phyloP scores from a whole-genome alignment of 192 early-diverging fungal genomes.

The Lobulomyces angularis region DNA sequence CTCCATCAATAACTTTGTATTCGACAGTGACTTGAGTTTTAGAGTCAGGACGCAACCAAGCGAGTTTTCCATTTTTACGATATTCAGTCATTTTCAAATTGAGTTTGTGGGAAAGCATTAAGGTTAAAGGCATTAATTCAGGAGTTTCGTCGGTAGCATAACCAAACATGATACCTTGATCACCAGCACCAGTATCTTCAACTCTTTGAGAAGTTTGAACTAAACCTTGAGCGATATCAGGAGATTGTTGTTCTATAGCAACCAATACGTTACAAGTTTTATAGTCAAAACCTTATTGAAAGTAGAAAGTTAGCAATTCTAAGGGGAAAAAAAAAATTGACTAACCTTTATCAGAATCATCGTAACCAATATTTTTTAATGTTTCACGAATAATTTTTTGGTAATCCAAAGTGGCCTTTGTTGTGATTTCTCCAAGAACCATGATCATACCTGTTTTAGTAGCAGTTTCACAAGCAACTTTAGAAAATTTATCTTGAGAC shows the following conservation, averaged over 20 bases:
- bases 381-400: conserved; percentile 99
- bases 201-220: conserved; percentile 81
- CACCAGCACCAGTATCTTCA: conserved; percentile 97
- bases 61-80: conserved; percentile 78
- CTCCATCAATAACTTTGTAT: conserved; percentile 91
- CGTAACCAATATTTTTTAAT: conserved; percentile 98
- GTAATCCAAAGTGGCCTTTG: conserved; percentile 95
- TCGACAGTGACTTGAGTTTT: conserved; percentile 99
- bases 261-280: conserved; percentile 99
- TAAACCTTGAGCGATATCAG: conserved; percentile 96
- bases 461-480: conserved; percentile 99
- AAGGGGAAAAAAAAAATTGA: not conserved
- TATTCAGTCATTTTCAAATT: conserved; percentile 92
- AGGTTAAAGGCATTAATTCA: conserved; percentile 96
- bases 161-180: conserved; percentile 76
- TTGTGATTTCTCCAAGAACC: conserved; percentile 99
- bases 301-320: conserved; percentile 3
- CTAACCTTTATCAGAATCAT: conserved; percentile 85
- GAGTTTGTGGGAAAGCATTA: conserved; percentile 91
- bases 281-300: conserved; percentile 82
- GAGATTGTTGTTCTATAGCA: conserved; percentile 99
- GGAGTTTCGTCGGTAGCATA: conserved; percentile 99
- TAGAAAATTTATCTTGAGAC: conserved; percentile 86
- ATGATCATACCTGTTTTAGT: conserved; percentile 99
- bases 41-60: conserved; percentile 95